Percentiles rank a stretch among this genome's conserved stretches.
Evolutionary conservation across 345 rosid species (phyloP).

Genomic region (Clausena lansium): DNA sequence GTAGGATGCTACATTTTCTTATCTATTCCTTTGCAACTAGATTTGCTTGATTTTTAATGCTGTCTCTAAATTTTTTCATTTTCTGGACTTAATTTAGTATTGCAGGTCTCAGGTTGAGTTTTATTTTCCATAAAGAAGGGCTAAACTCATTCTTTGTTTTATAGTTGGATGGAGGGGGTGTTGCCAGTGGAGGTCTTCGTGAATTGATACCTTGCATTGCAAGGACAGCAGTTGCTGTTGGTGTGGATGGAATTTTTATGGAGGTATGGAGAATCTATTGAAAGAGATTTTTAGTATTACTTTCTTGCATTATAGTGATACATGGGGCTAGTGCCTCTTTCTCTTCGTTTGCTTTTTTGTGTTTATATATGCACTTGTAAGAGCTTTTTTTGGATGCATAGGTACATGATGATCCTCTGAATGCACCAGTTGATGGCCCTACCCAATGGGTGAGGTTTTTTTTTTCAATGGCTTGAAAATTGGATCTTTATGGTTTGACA

Average conservation of each 20-base stretch:
- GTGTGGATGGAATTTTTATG: constrained; percentile 97
- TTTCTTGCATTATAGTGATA: background rate
- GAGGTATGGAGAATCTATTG: constrained; percentile 56
- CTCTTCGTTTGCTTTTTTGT: background rate
- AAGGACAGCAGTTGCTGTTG: constrained; percentile 94
- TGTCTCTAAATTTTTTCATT: background rate
- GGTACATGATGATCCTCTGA: constrained; percentile 97
- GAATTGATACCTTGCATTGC: constrained; percentile 96
- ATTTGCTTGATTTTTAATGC: background rate
- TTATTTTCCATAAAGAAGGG: background rate
- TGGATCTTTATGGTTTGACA: background rate
- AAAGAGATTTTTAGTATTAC: background rate
- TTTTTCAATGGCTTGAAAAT: background rate
- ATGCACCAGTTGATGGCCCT: constrained; percentile 96
- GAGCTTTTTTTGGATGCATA: constrained; percentile 32
- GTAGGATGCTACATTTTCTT: background rate
- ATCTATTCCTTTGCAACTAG: background rate
- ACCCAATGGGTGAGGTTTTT: constrained; percentile 88
- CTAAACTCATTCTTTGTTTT: constrained; percentile 17
- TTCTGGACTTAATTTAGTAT: background rate
- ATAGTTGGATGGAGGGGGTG: constrained; percentile 96
- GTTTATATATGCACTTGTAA: constrained; percentile 13
- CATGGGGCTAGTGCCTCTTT: background rate
- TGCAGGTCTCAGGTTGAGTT: background rate
- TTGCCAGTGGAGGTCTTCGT: constrained; percentile 99